A percentile compares a stretch with the other conserved stretches of the same genome.
These are phyloP conservation scores for Penicillium bialowiezense DNA, from an alignment of 495 filamentous ascomycete genomes.

Conservation along the genomic window DNA sequence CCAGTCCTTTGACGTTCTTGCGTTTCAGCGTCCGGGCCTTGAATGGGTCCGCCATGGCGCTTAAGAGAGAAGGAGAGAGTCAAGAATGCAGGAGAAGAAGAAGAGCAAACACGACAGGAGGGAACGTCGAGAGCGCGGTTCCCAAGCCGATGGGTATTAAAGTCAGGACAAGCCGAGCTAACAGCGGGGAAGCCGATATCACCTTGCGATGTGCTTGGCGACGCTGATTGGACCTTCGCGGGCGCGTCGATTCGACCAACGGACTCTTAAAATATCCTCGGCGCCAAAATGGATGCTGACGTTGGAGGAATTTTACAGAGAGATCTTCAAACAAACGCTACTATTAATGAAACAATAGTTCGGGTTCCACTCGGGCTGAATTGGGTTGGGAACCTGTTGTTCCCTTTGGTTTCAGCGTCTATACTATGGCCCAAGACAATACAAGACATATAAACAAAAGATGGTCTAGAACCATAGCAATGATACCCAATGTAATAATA, in stretches of 20 bases:
- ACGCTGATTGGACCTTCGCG: slow-evolving; percentile 31
- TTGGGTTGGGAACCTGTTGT: slow-evolving; percentile 4
- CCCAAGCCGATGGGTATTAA: slow-evolving; percentile 15
- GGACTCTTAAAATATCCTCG: slow-evolving; percentile 12
- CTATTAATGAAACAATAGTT: slow-evolving; percentile 24
- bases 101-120: slow-evolving; percentile 4
- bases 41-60: slow-evolving; percentile 77
- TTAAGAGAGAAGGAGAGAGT: slow-evolving; percentile 15
- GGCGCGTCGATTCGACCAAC: slow-evolving; percentile 29
- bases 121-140: slow-evolving; percentile 2
- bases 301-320: neutral
- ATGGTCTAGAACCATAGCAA: too few species aligned
- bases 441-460: too few species aligned
- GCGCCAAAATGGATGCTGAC: slow-evolving; percentile 17
- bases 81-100: slow-evolving; percentile 1
- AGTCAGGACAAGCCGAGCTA: slow-evolving; percentile 20
- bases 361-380: slow-evolving; percentile 21
- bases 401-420: slow-evolving; percentile 1
- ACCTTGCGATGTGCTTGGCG: slow-evolving; percentile 29
- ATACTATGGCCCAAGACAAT: neutral
- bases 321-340: slow-evolving; percentile 5
- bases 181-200: slow-evolving; percentile 35
- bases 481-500: neutral
- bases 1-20: slow-evolving; percentile 97
- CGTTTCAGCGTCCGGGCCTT: slow-evolving; percentile 90